Evolutionary conservation across 2,329 filamentous ascomycete species (phyloP).

Genomic region (Hymenoscyphus salicellus): DNA sequence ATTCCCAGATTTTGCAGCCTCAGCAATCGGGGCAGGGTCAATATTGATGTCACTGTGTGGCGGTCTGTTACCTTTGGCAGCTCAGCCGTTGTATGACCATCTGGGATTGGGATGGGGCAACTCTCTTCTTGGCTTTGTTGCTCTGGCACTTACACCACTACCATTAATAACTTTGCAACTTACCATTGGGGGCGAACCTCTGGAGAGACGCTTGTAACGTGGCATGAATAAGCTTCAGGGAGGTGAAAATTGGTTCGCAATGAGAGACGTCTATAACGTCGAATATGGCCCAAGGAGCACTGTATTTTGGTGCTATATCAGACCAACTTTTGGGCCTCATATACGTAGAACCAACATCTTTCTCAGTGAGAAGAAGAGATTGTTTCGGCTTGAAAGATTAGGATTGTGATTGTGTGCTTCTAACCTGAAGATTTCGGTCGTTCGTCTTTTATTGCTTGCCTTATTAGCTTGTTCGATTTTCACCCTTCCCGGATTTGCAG

Average conservation of each 20-base stretch:
- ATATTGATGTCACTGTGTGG: constrained; percentile 2
- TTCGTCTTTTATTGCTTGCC: neutral
- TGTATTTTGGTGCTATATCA: neutral
- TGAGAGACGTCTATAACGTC: neutral
- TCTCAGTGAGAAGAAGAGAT: neutral
- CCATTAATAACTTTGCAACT: neutral
- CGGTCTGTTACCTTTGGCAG: constrained; percentile 6
- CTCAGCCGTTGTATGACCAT: constrained; percentile 2
- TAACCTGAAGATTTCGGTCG: neutral
- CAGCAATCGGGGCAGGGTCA: neutral
- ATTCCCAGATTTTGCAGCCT: constrained; percentile 6
- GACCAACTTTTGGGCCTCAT: neutral
- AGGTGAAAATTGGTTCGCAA: neutral
- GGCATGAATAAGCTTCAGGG: neutral
- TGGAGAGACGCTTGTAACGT: constrained; percentile 1
- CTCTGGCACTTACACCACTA: constrained; percentile 4
- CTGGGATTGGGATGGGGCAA: constrained; percentile 8
- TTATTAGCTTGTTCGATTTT: neutral
- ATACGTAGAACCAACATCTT: neutral
- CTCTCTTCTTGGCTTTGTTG: constrained; percentile 1
- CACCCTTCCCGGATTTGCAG: neutral
- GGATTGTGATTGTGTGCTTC: neutral
- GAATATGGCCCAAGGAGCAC: neutral
- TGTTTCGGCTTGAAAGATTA: neutral
- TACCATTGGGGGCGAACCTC: neutral